Conservation (phyloP, 176 grass and related monocot species). For the Carex myosuroides region DNA sequence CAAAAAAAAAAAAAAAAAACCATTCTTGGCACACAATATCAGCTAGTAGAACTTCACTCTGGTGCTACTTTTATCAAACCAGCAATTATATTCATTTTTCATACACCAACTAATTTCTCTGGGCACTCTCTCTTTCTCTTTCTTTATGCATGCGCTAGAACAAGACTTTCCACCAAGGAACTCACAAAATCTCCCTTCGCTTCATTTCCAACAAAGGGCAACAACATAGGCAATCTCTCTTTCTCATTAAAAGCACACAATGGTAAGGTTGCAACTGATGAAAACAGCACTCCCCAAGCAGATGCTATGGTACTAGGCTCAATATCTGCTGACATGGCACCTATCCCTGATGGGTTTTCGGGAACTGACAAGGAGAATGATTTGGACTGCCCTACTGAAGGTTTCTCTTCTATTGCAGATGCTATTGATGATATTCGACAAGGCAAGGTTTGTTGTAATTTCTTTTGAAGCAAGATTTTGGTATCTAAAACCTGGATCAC, state of each 20-base stretch:
- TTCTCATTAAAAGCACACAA: conserved; percentile 17
- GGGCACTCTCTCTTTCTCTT: neutral
- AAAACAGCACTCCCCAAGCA: conserved; percentile 21
- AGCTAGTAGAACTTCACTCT: neutral
- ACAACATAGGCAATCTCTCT: neutral
- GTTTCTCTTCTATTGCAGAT: conserved; percentile 78
- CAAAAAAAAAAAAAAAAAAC: neutral
- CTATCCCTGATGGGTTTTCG: conserved; percentile 46
- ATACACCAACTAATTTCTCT: neutral
- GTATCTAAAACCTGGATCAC: conserved; percentile 1
- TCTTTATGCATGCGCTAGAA: neutral
- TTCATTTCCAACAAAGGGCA: conserved; percentile 5
- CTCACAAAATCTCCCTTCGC: neutral
- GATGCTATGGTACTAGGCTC: conserved; percentile 46
- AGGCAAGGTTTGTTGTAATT: conserved; percentile 54
- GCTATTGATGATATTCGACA: conserved; percentile 84
- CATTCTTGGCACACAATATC: too few species aligned
- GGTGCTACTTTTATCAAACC: neutral
- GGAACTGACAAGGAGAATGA: conserved; percentile 55
- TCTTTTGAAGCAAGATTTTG: neutral
- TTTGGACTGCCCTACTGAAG: conserved; percentile 73
- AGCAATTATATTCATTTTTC: neutral
- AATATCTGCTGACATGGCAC: conserved; percentile 54
- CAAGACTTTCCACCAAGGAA: conserved; percentile 5
- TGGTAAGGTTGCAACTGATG: neutral